Conservation (phyloP, 2,329 filamentous ascomycete species). For the Fusarium nurragi region DNA sequence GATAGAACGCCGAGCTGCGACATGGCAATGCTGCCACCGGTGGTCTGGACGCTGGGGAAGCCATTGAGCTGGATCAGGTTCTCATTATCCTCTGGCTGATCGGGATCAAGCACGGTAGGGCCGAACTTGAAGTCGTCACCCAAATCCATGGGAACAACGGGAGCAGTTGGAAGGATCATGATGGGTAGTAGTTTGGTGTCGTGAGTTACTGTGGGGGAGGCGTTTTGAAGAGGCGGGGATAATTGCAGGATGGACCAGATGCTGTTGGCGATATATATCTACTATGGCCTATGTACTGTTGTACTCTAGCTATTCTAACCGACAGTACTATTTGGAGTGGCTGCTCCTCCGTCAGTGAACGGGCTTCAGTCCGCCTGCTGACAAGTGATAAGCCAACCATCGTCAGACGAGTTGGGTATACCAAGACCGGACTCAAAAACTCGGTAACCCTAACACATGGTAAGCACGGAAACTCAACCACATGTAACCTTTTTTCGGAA, state of each 20-base stretch:
- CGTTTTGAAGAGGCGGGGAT: fast-evolving
- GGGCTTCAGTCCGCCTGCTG: not conserved
- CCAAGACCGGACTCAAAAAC: not conserved
- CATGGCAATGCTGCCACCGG: constrained; percentile 10
- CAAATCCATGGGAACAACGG: constrained; percentile 22
- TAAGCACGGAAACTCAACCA: not conserved
- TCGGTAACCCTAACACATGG: fast-evolving
- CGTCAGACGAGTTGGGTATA: not conserved
- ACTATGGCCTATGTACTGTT: not conserved
- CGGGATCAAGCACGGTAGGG: constrained; percentile 24
- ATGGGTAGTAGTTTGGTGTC: not conserved
- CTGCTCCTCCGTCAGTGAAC: not conserved
- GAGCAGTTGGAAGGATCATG: constrained; percentile 22
- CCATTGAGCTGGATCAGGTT: constrained; percentile 6
- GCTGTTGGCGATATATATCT: not conserved
- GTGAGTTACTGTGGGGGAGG: not conserved
- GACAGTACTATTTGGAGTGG: not conserved
- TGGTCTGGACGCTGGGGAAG: constrained; percentile 3
- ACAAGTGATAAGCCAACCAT: not conserved
- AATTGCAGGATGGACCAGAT: no score
- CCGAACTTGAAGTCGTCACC: constrained; percentile 30
- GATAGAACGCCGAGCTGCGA: constrained; percentile 37
- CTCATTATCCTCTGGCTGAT: constrained; percentile 17
- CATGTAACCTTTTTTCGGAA: not conserved
- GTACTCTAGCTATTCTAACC: not conserved